Evolutionary conservation across 2,329 filamentous ascomycete genomes (phyloP), one percentile per base, ranked within the genome.

Genomic region (Fusarium lateritium): DNA sequence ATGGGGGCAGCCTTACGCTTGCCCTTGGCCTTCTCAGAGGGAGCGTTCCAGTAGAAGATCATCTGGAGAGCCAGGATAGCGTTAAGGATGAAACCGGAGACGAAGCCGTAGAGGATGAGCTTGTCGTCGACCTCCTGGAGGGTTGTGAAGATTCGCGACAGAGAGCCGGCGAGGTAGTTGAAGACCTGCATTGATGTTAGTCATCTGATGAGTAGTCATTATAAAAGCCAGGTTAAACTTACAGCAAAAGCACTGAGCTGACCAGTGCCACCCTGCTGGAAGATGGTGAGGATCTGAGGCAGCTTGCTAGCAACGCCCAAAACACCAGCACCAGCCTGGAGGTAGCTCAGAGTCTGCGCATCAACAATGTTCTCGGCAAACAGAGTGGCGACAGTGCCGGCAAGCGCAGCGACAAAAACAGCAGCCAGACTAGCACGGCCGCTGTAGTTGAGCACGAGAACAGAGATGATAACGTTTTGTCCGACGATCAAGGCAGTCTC

Each of bases 221-320:
- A 2, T 5, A 8, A 6, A 2, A 17, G 31, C 2, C 5, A 19
- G 2, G 3, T 33, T 31, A 40, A 40, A 86, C 92, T 82, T 86
- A 97, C 96, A 62, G 96, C 93, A 80, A 98, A 98, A 52, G 96
- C 95, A 77, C 94, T 98, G 79, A 99, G 86, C 85, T 99, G 96
- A 24, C 97, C 96, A 7, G 96, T 99, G 39, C 93, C 91, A 45
- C 94, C 94, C 80, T 97, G 85, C 73, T 88, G 85, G 84, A 90
- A 95, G 75, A 98, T 94, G 17, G 94, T 91, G 60, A 90, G 80
- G 75, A 99, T 98, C 85, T 99, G 96, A 44, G 96, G 96, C 56
- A 97, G 79, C 86, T 99, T 99, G 84, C 92, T 96, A 15, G 93
- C 92, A 38, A 98, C 90, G 50, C 94, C 90, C 72, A 99, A 79